These are phyloP conservation scores for Ganoderma lingzhi DNA, from an alignment of 1,284 basidiomycete species.

Conservation along the genomic window DNA sequence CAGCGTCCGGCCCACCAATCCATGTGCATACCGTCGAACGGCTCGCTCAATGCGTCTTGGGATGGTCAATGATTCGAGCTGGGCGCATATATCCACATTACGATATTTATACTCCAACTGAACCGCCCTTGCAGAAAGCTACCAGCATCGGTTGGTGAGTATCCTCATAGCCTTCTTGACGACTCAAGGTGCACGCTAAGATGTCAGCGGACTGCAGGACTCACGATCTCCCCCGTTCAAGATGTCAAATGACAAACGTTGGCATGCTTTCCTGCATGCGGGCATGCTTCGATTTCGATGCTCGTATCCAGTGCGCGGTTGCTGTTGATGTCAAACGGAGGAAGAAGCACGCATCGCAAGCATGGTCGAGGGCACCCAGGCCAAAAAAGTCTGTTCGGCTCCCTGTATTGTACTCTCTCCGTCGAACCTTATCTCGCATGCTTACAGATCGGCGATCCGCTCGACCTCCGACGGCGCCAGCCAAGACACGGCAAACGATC, in stretches of 20 bases:
- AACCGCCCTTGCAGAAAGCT: too few species aligned
- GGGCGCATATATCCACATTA: not conserved
- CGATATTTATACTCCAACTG: too few species aligned
- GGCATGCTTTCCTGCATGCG: not conserved
- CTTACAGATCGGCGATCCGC: not conserved
- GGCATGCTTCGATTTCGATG: not conserved
- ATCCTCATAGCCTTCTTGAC: not conserved
- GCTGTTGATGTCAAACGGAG: not conserved
- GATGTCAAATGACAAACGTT: not conserved
- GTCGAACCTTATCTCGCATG: not conserved
- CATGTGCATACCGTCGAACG: not conserved
- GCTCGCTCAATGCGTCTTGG: not conserved
- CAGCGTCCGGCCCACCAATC: too few species aligned
- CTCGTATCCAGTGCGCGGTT: not conserved
- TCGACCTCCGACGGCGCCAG: not conserved
- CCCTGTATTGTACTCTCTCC: not conserved
- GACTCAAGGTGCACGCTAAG: not conserved
- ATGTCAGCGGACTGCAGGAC: not conserved
- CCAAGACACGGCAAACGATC: not conserved
- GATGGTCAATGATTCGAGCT: not conserved
- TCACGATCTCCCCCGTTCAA: not conserved
- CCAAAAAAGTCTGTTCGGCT: not conserved
- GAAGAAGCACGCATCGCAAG: not conserved
- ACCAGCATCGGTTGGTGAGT: too few species aligned
- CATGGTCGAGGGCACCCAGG: not conserved